Evolutionary conservation across 306 rosid genomes (phyloP), one percentile per base, ranked within the genome.

Genomic region (Hylodesmum podocarpum): DNA sequence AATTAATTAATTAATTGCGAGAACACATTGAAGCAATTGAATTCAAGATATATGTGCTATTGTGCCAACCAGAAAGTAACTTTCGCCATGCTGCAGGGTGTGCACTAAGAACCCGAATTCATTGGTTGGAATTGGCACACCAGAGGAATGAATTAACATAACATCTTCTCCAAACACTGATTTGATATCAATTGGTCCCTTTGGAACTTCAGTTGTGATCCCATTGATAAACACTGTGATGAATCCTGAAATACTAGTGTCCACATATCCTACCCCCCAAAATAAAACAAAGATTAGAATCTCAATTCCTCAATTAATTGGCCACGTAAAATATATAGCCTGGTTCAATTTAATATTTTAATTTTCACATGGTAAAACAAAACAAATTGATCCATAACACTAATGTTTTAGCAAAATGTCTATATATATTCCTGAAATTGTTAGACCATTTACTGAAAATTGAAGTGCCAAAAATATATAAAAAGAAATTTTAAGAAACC

Each of bases 171-270:
- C 96, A 80, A 89, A 95, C 87, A 84, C 46, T 22, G 92, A 63
- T 68, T 84, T 95, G 46, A 87, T 61, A 73, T 95, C 90, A 22
- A 95, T 51, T 47, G 89, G 82, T 4, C 96, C 99, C 19, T 83
- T 89, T 71, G 89, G 88, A 54, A 92, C 62, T 79, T 95, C 96
- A 65, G 94, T 91, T 39, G 89, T 82, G 70, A 90, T 75, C 18
- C 97, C 99, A 84, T 95, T 95, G 49, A 95, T 88, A 73, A 90
- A 89, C 73, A 95, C 97, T 8, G 88, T 88, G 77, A 88, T 88
- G 70, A 78, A 46, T 77, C 92, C 97, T 84, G 87, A 33, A 57
- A 55, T 3, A 65, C 46, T 54, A 15, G 24, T 22, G 47, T 68
- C 46, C 57, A 79, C 81, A 51, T 41, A 62, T 25, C 75, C 75